phyloP scores from a whole-genome alignment of 345 rosid species.

The Atalantia buxifolia region DNA sequence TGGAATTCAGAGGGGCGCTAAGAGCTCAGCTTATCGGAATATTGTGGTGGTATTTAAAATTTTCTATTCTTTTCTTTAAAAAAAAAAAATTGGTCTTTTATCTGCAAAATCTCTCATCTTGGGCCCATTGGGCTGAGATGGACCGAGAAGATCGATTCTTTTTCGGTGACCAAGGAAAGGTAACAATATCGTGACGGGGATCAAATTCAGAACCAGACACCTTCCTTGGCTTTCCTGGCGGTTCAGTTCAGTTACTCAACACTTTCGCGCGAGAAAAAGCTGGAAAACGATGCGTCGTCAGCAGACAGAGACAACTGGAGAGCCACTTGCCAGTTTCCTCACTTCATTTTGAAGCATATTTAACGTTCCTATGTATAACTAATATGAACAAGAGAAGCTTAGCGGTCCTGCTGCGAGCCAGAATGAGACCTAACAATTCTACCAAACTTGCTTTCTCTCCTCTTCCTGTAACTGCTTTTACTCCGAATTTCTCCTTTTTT shows the following conservation, averaged over 20 bases:
- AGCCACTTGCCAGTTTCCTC: neutral
- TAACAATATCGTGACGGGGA: too few species aligned
- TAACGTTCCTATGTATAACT: neutral
- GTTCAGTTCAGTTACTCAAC: neutral
- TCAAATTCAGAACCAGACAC: neutral
- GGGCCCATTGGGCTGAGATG: too few species aligned
- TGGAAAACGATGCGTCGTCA: neutral
- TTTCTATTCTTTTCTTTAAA: too few species aligned
- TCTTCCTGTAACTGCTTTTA: conserved; percentile 38
- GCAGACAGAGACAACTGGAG: neutral
- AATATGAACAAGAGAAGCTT: conserved; percentile 70
- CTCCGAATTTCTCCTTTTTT: neutral
- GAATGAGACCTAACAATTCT: conserved; percentile 58
- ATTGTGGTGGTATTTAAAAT: too few species aligned
- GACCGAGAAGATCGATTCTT: too few species aligned
- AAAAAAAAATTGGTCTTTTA: too few species aligned
- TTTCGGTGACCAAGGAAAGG: too few species aligned
- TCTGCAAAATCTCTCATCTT: too few species aligned
- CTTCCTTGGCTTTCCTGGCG: neutral
- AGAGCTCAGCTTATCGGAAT: too few species aligned
- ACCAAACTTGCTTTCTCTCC: conserved; percentile 45
- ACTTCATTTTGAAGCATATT: neutral
- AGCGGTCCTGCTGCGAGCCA: conserved; percentile 67
- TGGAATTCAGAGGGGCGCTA: fast-evolving
- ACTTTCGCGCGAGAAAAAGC: neutral